A percentile compares a stretch with the other conserved stretches of the same genome.
phyloP scores from a whole-genome alignment of 306 rosid genomes.

The Pueraria montana region DNA sequence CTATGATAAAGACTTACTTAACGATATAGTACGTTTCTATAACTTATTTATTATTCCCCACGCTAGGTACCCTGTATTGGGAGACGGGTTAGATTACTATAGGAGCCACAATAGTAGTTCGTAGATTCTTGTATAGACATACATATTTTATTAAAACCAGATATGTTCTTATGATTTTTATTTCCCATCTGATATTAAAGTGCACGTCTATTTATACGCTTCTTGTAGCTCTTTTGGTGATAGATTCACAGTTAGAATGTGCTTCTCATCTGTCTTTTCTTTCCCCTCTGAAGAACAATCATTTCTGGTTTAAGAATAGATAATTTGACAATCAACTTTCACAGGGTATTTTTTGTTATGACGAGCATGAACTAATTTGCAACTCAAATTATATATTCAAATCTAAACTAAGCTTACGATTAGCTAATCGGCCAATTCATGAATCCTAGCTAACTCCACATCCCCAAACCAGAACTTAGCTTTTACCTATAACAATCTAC shows the following conservation, averaged over 20 bases:
- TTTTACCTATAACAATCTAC: background rate
- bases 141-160: constrained; percentile 25
- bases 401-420: background rate
- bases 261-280: background rate
- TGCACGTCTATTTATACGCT: background rate
- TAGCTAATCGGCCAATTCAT: background rate
- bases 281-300: background rate
- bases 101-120: constrained; percentile 42
- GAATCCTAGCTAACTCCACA: background rate
- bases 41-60: background rate
- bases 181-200: constrained; percentile 40
- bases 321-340: background rate
- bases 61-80: constrained; percentile 38
- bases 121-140: constrained; percentile 49
- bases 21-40: constrained; percentile 54
- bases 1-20: constrained; percentile 89
- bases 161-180: constrained; percentile 32
- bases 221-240: constrained; percentile 5
- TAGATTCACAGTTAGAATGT: background rate
- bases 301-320: background rate
- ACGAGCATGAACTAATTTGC: background rate
- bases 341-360: background rate
- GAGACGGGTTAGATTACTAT: constrained; percentile 55
- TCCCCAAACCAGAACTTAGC: background rate
- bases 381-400: background rate